Conservation (phyloP, 257 asterid species). For the Gynochthodes officinalis region DNA sequence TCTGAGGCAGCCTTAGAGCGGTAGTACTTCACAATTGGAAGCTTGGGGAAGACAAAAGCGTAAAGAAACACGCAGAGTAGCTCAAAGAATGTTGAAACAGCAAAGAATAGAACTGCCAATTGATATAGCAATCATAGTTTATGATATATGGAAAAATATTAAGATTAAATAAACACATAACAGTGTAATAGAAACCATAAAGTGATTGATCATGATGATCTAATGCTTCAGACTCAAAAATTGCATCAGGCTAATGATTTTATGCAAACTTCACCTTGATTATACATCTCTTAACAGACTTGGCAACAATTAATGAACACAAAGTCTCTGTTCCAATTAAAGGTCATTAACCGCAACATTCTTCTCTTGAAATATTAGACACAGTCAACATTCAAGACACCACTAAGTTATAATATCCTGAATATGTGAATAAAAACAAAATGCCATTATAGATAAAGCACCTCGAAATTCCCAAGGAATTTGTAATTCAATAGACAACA, state of each 20-base stretch:
- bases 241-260: background rate
- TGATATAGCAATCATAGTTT: background rate
- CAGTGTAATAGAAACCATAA: background rate
- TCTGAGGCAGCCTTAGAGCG: slow-evolving; percentile 44
- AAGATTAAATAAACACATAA: background rate
- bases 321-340: background rate
- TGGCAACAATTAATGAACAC: background rate
- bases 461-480: background rate
- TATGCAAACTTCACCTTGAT: background rate
- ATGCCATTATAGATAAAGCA: background rate
- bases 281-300: background rate
- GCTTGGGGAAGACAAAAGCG: slow-evolving; percentile 36
- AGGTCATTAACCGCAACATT: background rate
- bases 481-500: background rate
- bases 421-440: background rate
- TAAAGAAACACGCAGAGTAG: slow-evolving; percentile 41
- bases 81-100: slow-evolving; percentile 37
- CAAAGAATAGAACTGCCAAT: slow-evolving; percentile 39
- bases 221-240: background rate
- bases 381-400: background rate
- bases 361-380: background rate
- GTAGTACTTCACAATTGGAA: slow-evolving; percentile 40
- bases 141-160: background rate
- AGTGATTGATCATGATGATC: background rate
- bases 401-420: background rate